Base-by-base conservation (phyloP, 768 basidiomycete genomes). In the Exsudoporus frostii region DNA sequence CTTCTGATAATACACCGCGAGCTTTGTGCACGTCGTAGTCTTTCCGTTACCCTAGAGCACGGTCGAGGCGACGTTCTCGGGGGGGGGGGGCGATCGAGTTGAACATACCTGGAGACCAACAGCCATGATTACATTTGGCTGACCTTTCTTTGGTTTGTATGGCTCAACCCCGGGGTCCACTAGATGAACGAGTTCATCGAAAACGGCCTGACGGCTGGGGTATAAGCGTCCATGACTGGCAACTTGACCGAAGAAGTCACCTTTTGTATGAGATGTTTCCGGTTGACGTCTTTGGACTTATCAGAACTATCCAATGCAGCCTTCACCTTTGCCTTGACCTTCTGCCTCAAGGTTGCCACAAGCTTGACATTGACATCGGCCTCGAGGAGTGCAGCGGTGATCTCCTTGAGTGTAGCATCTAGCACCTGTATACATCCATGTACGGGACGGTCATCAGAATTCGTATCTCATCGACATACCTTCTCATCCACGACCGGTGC, bases 311-410 rank as follows among this genome's bases (percentile, higher is more conserved):
- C 92, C 22, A 94, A 67, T 20, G 86, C 76, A 6, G 90, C 82
- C 67, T 97, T 88, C 49, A 95, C 92, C 66, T 92, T 94, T 4
- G 82, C 76, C 71, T 95, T 94, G 65, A 98, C 92, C 70, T 92
- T 93, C 57, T 88, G 84, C 57, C 93, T 83, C 51, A 97, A 71
- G 36, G 84, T 83, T 6, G 92, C 82, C 19, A 98, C 97, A 20
- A 98, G 83, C 70, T 96, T 97, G 63, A 99, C 96, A 68, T 99
- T 99, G 59, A 99, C 96, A 73, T 99, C 97, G 19, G 94, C 88
- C 71, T 98, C 95, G 40, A 99, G 81, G 30, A 98, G 75, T 10
- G 96, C 96, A 24, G 92, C 81, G 43, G 91, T 93, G 57, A 99
- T 90, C 73, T 97, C 93, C 73, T 98, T 98, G 57, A 99, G 83